A percentile compares a stretch with the other conserved stretches of the same genome.
These are phyloP conservation scores for Phyllosticta citrichinensis DNA, from an alignment of 2,329 filamentous ascomycete species.

Conservation along the genomic window DNA sequence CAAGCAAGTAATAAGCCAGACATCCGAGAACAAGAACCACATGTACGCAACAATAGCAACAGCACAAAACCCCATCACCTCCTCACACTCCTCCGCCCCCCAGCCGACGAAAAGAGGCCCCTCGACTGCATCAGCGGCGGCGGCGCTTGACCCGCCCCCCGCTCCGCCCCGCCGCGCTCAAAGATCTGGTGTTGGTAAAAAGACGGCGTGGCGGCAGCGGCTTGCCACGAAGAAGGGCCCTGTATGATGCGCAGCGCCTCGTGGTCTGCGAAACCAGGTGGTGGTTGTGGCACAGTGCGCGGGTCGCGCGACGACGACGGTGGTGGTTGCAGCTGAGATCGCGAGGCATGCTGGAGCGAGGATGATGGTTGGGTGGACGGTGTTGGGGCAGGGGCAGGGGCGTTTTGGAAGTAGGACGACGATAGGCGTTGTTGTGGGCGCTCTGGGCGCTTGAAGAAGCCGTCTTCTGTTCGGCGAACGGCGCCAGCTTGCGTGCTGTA, in stretches of 20 bases:
- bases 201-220: not conserved
- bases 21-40: no score
- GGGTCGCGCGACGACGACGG: no score
- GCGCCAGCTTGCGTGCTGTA: not conserved
- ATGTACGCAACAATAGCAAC: not conserved
- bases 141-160: not conserved
- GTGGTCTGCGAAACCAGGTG: not conserved
- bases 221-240: not conserved
- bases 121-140: not conserved
- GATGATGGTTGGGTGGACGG: not conserved
- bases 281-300: not conserved
- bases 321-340: not conserved
- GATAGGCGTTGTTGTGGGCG: not conserved
- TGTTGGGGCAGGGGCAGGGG: not conserved
- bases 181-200: not conserved
- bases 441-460: not conserved
- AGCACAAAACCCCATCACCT: not conserved
- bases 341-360: not conserved
- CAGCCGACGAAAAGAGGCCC: not conserved
- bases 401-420: not conserved
- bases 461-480: not conserved
- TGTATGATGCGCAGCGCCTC: not conserved
- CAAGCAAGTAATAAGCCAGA: no score
- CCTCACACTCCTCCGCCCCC: conserved; percentile 1
- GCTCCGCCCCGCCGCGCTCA: not conserved